Evolutionary conservation across 306 rosid genomes (phyloP).

Genomic region (Argentina anserina): DNA sequence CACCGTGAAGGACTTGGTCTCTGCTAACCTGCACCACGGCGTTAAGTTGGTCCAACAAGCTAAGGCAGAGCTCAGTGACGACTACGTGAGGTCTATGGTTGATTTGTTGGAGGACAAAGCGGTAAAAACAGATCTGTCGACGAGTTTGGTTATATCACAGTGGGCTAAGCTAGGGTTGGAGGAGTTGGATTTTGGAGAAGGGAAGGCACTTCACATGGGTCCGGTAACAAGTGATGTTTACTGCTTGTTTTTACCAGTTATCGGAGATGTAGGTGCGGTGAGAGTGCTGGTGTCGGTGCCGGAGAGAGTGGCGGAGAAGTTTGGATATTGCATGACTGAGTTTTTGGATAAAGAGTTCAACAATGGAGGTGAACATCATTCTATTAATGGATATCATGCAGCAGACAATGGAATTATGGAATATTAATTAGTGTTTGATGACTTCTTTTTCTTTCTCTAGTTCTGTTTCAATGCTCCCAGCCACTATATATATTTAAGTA

Average conservation of each 20-base stretch:
- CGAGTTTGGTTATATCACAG: constrained; percentile 70
- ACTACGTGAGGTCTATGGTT: constrained; percentile 50
- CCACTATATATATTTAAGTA: not conserved
- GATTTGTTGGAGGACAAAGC: constrained; percentile 67
- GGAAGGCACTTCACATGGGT: constrained; percentile 70
- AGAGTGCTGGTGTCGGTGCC: constrained; percentile 74
- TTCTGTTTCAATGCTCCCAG: not conserved
- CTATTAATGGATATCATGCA: constrained; percentile 18
- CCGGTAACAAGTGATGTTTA: constrained; percentile 66
- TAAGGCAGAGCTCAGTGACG: constrained; percentile 39
- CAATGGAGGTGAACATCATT: constrained; percentile 10
- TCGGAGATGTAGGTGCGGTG: constrained; percentile 43
- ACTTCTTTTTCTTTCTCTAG: not conserved
- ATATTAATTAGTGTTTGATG: not conserved
- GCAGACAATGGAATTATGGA: constrained; percentile 22
- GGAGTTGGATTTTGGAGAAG: constrained; percentile 77
- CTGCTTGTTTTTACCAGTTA: constrained; percentile 77
- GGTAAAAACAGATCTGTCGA: constrained; percentile 51
- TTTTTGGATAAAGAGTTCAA: constrained; percentile 19
- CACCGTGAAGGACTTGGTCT: constrained; percentile 39
- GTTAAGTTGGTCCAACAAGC: constrained; percentile 59
- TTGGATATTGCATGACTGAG: constrained; percentile 43
- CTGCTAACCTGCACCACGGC: constrained; percentile 37
- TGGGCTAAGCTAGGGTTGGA: constrained; percentile 85
- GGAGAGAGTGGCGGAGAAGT: constrained; percentile 45